Evolutionary conservation across 768 basidiomycete species (phyloP), one percentile per base, ranked within the genome.

Genomic region (Auriscalpium vulgare): DNA sequence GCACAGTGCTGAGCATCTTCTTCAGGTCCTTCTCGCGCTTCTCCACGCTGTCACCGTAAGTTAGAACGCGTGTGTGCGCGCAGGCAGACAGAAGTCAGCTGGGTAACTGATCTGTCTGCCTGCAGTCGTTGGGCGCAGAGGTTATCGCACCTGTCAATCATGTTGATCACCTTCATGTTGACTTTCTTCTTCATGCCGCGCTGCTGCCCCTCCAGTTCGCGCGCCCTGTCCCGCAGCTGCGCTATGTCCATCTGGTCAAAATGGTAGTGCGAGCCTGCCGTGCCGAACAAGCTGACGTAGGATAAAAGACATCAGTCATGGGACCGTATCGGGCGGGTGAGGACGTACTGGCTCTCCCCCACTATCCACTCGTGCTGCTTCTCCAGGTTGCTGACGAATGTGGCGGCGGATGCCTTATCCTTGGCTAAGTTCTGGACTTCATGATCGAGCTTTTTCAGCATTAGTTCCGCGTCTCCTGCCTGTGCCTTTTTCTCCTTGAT

Each of bases 181-280:
- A 98, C 79, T 69, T 95, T 97, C 75, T 93, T 92, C 75, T 93
- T 95, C 84, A 92, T 85, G 19, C 85, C 84, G 63, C 86, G 87
- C 67, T 91, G 91, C 47, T 83, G 76, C 17, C 80, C 75, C 61
- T 91, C 85, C 10, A 98, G 77, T 63, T 92, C 88, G 8, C 75
- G 72, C 23, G 85, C 86, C 66, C 85, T 87, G 44, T 81, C 75
- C 47, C 78, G 74, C 59, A 89, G 71, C 50, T 75, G 71, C 2
- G 54, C 69, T 17, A 93, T 78, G 65, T 97, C 82, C 53, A 81
- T 72, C 2, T 75, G 72, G 3, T 69, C 65, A 67, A 97, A 97
- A 67, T 97, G 88, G 66, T 92, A 99, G 10, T 80, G 82, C 8
- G 88, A 82, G 6, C 87, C 87, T 11, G 77, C 65, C 67, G 91